Percentiles rank a stretch among this genome's conserved stretches.
Evolutionary conservation across 306 rosid genomes (phyloP).

Genomic region (Vigna mungo): DNA sequence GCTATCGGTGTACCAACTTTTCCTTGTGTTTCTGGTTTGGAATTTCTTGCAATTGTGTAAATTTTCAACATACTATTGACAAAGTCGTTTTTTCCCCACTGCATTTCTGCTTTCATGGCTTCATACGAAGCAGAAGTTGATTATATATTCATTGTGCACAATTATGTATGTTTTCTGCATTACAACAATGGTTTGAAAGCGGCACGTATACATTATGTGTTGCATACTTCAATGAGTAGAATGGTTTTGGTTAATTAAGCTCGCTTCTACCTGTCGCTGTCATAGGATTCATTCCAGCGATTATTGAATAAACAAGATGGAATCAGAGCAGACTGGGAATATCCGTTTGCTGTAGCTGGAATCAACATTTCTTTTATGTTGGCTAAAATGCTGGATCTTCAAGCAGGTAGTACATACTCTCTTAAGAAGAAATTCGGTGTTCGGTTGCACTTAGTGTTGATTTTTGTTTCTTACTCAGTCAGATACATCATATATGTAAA

Average conservation of each 20-base stretch:
- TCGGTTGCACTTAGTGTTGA: conserved; percentile 15
- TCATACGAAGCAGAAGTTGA: background rate
- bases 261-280: conserved; percentile 40
- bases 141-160: background rate
- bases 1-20: background rate
- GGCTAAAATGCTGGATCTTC: conserved; percentile 87
- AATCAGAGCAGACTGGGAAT: conserved; percentile 96
- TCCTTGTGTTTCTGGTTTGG: background rate
- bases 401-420: conserved; percentile 66
- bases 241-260: conserved; percentile 25
- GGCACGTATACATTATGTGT: background rate
- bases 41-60: background rate
- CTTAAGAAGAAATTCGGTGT: conserved; percentile 32
- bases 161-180: conserved; percentile 22
- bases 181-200: background rate
- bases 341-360: conserved; percentile 97
- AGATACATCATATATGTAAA: background rate
- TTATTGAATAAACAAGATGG: conserved; percentile 86
- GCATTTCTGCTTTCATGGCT: conserved; percentile 1
- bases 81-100: background rate
- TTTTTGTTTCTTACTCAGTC: background rate
- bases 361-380: conserved; percentile 90
- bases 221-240: background rate
- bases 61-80: background rate
- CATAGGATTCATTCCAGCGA: conserved; percentile 84